phyloP scores from a whole-genome alignment of 371 early-diverging fungal species.

The Actinomucor elegans region DNA sequence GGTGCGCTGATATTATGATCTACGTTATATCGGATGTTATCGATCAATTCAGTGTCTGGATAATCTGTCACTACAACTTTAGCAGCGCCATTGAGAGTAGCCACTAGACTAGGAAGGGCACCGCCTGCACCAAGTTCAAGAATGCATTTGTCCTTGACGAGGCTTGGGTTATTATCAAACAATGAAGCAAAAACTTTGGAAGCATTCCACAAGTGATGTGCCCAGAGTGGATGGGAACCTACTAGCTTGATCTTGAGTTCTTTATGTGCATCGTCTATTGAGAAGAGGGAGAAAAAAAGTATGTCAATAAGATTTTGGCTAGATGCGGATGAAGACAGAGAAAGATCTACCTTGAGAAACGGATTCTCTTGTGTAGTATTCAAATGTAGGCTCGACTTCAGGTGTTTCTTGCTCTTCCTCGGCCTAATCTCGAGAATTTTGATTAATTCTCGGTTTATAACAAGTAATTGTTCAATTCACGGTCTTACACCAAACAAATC shows the following conservation, averaged over 20 bases:
- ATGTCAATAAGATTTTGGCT: no score
- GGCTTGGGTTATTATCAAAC: conserved; percentile 65
- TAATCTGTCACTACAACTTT: conserved; percentile 89
- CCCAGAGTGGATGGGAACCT: conserved; percentile 87
- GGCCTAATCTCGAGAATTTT: no score
- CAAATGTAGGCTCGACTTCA: conserved; percentile 53
- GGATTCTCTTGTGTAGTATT: conserved; percentile 43
- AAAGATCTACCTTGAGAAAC: neutral
- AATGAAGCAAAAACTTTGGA: conserved; percentile 78
- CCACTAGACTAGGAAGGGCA: conserved; percentile 81
- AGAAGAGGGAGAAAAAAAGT: neutral
- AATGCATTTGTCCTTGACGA: conserved; percentile 64
- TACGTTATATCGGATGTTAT: conserved; percentile 74
- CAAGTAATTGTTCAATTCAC: no score
- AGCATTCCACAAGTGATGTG: conserved; percentile 91
- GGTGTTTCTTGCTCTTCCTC: conserved; percentile 42
- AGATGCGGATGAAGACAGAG: no score
- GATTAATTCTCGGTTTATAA: no score
- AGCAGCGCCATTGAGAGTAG: conserved; percentile 72
- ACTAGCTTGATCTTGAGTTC: conserved; percentile 63
- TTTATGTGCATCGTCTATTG: conserved; percentile 1
- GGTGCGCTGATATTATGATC: conserved; percentile 48
- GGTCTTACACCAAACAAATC: conserved; percentile 48
- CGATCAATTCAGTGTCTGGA: conserved; percentile 80
- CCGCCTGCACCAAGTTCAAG: conserved; percentile 93